Base-by-base conservation (phyloP, 2,329 filamentous ascomycete species). In the Nemania sp. region DNA sequence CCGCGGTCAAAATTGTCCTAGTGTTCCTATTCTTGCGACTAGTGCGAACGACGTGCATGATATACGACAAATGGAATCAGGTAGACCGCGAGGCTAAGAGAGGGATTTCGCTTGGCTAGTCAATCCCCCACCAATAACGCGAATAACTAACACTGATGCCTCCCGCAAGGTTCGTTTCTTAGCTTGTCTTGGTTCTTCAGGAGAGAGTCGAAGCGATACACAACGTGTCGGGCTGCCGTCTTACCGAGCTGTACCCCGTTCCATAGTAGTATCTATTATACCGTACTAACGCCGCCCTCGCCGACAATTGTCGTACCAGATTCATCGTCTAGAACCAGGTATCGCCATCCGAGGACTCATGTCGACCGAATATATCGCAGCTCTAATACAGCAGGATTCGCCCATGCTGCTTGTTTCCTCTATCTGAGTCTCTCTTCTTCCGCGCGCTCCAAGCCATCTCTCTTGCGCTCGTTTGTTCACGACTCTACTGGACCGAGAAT, bases 261-360 rank as follows among this genome's bases (percentile, higher is more conserved):
- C 41, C 41, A 20, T 45, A 45, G 15, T 18, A 45, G 41, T 1
- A 20, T n/a, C n/a, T 18, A n/a, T 45, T 45, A 45, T 45, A 18
- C 41, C 41, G 41, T 45, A 45, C 41, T 45, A 45, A 45, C 41
- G 41, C 41, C 41, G 41, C 18, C 18, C 41, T n/a, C n/a, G 41
- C 41, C 41, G 41, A 20, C 41, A 18, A 45, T 45, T 45, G 15
- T 45, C 41, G 41, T 45, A 45, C 41, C 41, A 45, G 15, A 45
- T 45, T 45, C 18, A 45, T 45, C 15, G 5, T 41, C 38, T 43
- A n/a, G 38, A n/a, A 15, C 18, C 38, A 5, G 41, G 41, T 45
- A 45, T 45, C 41, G 38, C 38, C 38, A 41, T 41, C 38, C 13
- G 38, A 41, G 38, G 15, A 4, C 38, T 41, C 38, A 18, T 41